Evolutionary conservation across 75 land plant species (phyloP), one percentile per base, ranked within the genome.

Genomic region (Adiantum capillusveneris): DNA sequence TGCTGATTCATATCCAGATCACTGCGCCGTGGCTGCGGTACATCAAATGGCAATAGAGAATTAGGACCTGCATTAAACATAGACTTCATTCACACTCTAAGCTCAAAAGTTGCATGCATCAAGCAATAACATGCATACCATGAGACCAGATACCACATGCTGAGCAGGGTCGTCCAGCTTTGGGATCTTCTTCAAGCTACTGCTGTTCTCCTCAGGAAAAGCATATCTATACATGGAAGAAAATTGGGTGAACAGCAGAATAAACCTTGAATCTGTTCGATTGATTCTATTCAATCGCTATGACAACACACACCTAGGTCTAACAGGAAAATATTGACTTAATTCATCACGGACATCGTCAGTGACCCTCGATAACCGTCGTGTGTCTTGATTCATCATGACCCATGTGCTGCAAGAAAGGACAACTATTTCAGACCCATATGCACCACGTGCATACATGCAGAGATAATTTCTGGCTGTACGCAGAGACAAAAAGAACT

Each of bases 1-100:
- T 92, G 97, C 65, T 80, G 86, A 59, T 92, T 92, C 97, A 92
- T 92, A 64, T 92, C 97, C 54, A 92, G 62, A 76, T 92, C 97
- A 50, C 78, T 81, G 72, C 97, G 69, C 57, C 97, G 81, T 14
- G 97, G 80, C 97, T 91, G 82, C 60, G 3, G 2, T 22, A 12
- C 27, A 17, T 19, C 13, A 60, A 44, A 12, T 16, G 27, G 16
- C 22, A 51, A 51, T n/a, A 18, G 18, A 11, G 9, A 22, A 6
- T n/a, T n/a, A n/a, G n/a, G n/a, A n/a, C n/a, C n/a, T n/a, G n/a
- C n/a, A n/a, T n/a, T n/a, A n/a, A n/a, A n/a, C n/a, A n/a, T n/a
- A n/a, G n/a, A n/a, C n/a, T n/a, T n/a, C n/a, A n/a, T n/a, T n/a
- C n/a, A n/a, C n/a, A n/a, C n/a, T 24, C 6, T 1, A 20, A 21